Evolutionary conservation across 2,329 filamentous ascomycete genomes (phyloP).

Genomic region (Cladophialophora yegresii): DNA sequence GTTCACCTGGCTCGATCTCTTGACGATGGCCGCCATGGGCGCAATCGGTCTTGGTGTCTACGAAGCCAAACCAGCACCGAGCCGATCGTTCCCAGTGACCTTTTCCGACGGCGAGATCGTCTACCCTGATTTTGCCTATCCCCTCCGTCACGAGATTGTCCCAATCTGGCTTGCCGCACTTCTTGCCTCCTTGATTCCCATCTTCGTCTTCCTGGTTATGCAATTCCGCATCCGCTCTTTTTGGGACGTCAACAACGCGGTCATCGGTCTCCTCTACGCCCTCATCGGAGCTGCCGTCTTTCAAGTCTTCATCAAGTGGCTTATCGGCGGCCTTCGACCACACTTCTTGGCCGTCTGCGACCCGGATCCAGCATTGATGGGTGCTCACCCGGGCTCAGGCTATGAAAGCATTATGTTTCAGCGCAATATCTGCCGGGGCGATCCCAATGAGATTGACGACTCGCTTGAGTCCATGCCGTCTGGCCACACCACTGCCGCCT

Average conservation of each 20-base stretch:
- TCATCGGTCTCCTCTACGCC: conserved; percentile 68
- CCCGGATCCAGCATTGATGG: conserved; percentile 53
- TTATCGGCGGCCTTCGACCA: conserved; percentile 72
- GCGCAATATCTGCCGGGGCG: conserved; percentile 68
- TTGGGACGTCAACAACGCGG: conserved; percentile 68
- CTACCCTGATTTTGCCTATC: conserved; percentile 70
- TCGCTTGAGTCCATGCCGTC: conserved; percentile 70
- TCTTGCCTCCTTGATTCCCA: conserved; percentile 65
- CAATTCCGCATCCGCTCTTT: conserved; percentile 69
- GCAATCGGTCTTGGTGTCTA: conserved; percentile 65
- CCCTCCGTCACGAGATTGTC: conserved; percentile 68
- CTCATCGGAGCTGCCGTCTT: conserved; percentile 72
- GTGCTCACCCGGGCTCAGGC: conserved; percentile 52
- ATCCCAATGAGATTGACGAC: conserved; percentile 66
- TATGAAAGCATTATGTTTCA: conserved; percentile 67
- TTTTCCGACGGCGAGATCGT: conserved; percentile 69
- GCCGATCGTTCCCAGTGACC: conserved; percentile 68
- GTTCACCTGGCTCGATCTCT: conserved; percentile 65
- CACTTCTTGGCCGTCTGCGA: conserved; percentile 72
- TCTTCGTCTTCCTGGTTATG: conserved; percentile 64
- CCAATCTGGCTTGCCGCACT: conserved; percentile 71
- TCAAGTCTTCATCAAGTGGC: conserved; percentile 73
- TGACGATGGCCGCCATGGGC: conserved; percentile 68
- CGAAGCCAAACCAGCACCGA: conserved; percentile 62
- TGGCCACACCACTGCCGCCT: conserved; percentile 70